Base-by-base conservation (phyloP, 371 early-diverging fungal genomes). In the Mucor sp. region DNA sequence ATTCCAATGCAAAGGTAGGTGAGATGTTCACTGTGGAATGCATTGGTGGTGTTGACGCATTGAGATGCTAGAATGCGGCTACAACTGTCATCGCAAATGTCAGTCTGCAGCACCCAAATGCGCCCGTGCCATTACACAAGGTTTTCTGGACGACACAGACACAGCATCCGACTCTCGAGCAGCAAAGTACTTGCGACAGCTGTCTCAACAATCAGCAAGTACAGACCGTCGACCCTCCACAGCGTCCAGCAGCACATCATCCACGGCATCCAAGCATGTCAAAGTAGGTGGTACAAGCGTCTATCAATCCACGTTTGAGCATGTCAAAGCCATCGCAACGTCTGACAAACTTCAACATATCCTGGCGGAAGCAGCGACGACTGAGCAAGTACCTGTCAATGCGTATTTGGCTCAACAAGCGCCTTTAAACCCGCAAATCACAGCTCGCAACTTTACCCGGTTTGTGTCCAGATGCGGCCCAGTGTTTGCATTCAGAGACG, bases 391-490 rank as follows among this genome's bases (percentile, higher is more conserved):
- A 5, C 78, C 82, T n/a, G 68, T 66, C 0, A 78, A 71, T 57
- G 69, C 69, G 5, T 79, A 79, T 65, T 62, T 76, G 5, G 75
- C 76, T 30, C 69, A 71, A 41, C 69, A 73, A 60, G 70, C 76
- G 3, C 67, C 80, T 4, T 39, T 82, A 1, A 75, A 77, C 68
- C 76, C 83, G 0, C 81, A 83, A 50, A 53, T 70, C 9, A 75
- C 81, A 9, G 71, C 81, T 1, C 74, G 72, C 30, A 83, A 77
- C 25, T 83, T 81, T 56, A 74, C 79, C 17, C 72, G 84, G 8
- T 78, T 83, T 60, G 81, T 79, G 2, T 70, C 78, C 17, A 78
- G 81, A 8, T 78, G 76, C 55, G 77, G 84, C 0, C 72, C 79
- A 7, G 69, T 83, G n/a, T 83, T 81, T 71, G 63, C 68, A 25